Conservation (phyloP, 495 filamentous ascomycete genomes). For the Xylaria longipes region DNA sequence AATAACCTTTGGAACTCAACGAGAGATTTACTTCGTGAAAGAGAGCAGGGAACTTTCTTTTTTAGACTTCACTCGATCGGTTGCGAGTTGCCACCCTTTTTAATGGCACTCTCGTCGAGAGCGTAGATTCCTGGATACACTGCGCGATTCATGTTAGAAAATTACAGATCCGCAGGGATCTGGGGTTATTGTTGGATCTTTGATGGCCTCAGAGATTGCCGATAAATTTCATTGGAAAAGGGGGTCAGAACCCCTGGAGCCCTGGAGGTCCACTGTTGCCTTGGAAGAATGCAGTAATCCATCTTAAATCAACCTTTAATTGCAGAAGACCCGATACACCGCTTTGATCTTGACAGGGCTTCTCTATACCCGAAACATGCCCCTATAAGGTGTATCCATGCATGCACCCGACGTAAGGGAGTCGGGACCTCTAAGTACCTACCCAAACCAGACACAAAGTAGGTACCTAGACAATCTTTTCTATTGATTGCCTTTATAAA, state of each 20-base stretch:
- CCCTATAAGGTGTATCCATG: background rate
- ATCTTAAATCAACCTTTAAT: no score
- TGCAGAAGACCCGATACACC: no score
- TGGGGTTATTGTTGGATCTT: background rate
- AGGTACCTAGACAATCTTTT: no score
- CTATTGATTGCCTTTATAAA: no score
- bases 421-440: no score
- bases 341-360: no score
- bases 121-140: background rate
- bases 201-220: background rate
- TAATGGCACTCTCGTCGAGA: background rate
- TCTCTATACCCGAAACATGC: background rate
- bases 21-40: background rate
- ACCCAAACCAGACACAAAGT: no score
- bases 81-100: background rate
- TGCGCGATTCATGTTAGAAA: background rate
- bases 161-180: background rate
- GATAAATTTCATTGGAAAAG: background rate
- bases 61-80: background rate
- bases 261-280: background rate
- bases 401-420: no score
- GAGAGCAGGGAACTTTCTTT: background rate
- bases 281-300: background rate
- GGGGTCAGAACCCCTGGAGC: no score
- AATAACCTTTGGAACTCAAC: background rate